phyloP scores from a whole-genome alignment of 345 rosid genomes.

The Acer saccharum region DNA sequence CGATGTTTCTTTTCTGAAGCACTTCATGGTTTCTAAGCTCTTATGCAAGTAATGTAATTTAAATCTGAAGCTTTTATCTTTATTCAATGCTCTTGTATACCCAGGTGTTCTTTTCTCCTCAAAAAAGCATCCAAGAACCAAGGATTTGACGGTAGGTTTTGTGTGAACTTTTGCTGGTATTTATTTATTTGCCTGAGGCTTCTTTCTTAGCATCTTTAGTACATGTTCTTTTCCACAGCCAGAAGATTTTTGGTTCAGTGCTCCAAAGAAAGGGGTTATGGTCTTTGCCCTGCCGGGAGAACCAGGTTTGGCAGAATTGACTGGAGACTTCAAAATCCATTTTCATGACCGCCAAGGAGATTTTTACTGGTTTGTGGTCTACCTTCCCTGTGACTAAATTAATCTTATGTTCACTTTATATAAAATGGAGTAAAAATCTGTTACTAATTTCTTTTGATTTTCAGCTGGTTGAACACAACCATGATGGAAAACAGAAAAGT shows the following conservation, averaged over 20 bases:
- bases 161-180: slow-evolving; percentile 13
- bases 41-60: neutral
- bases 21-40: neutral
- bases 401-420: neutral
- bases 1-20: neutral
- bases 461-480: slow-evolving; percentile 85
- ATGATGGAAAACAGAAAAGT: slow-evolving; percentile 81
- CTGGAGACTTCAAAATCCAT: slow-evolving; percentile 84
- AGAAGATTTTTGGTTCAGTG: slow-evolving; percentile 87
- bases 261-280: slow-evolving; percentile 89
- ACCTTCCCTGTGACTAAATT: neutral
- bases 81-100: slow-evolving; percentile 6
- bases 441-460: slow-evolving; percentile 14
- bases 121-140: slow-evolving; percentile 76
- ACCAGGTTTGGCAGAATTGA: slow-evolving; percentile 76
- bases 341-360: slow-evolving; percentile 95
- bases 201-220: neutral
- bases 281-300: slow-evolving; percentile 91
- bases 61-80: neutral
- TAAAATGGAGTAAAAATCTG: slow-evolving; percentile 6
- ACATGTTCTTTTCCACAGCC: slow-evolving; percentile 44
- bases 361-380: slow-evolving; percentile 73
- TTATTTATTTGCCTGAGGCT: neutral
- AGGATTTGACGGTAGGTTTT: slow-evolving; percentile 65
- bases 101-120: slow-evolving; percentile 83